Conservation (phyloP, 768 basidiomycete genomes). For the Myochromella boudieri region DNA sequence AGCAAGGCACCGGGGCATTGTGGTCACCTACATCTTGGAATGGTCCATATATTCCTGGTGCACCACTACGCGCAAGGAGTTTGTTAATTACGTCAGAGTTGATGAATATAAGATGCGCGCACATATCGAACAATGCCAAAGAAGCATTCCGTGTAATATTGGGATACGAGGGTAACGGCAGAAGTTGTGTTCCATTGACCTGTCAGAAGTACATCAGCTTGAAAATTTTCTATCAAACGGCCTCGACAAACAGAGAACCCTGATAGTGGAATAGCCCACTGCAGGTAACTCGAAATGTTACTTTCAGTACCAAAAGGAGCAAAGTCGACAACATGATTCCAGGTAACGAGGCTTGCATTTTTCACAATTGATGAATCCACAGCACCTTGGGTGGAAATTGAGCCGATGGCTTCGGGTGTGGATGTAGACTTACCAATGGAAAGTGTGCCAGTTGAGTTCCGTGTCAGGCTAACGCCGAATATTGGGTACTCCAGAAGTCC, state of each 20-base stretch:
- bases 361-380: slow-evolving; percentile 69
- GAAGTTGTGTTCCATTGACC: slow-evolving; percentile 56
- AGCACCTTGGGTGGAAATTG: slow-evolving; percentile 50
- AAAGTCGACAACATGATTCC: slow-evolving; percentile 78
- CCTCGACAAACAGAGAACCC: slow-evolving; percentile 47
- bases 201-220: slow-evolving; percentile 21
- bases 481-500: slow-evolving; percentile 73
- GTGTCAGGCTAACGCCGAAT: slow-evolving; percentile 68
- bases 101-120: slow-evolving; percentile 22
- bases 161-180: slow-evolving; percentile 66
- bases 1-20: neutral
- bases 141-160: slow-evolving; percentile 51
- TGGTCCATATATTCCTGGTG: slow-evolving; percentile 73
- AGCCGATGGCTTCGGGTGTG: slow-evolving; percentile 1
- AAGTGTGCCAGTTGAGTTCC: slow-evolving; percentile 59
- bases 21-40: slow-evolving; percentile 61
- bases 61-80: slow-evolving; percentile 45
- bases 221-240: neutral
- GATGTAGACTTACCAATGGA: slow-evolving; percentile 50
- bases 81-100: slow-evolving; percentile 3
- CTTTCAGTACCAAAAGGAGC: slow-evolving; percentile 57
- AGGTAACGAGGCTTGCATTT: slow-evolving; percentile 58
- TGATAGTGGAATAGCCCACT: slow-evolving; percentile 69
- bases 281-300: slow-evolving; percentile 68
- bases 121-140: slow-evolving; percentile 76